These are phyloP conservation scores for Cantharellus cinnabarinus DNA, from an alignment of 768 basidiomycete species.

Conservation along the genomic window DNA sequence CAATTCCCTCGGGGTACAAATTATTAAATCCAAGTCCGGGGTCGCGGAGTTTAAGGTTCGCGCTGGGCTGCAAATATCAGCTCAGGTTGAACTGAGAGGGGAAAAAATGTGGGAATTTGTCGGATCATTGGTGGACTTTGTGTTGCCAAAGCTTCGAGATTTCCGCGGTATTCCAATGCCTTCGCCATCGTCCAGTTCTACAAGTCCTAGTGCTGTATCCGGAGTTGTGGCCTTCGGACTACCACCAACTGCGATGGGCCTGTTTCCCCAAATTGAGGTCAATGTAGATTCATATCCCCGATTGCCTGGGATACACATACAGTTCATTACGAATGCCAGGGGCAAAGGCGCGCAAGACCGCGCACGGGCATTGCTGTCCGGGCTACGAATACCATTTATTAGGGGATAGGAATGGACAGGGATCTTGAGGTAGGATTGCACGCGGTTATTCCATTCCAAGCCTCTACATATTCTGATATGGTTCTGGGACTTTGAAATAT, in stretches of 20 bases:
- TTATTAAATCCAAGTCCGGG: constrained; percentile 17
- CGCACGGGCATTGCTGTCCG: constrained; percentile 71
- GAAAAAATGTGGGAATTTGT: constrained; percentile 92
- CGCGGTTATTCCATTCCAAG: no score
- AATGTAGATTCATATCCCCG: constrained; percentile 80
- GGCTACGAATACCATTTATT: constrained; percentile 78
- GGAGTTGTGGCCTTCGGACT: constrained; percentile 86
- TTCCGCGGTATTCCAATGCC: constrained; percentile 70
- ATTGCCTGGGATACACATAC: constrained; percentile 78
- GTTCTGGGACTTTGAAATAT: no score
- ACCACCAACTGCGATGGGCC: constrained; percentile 58
- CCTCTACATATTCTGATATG: no score
- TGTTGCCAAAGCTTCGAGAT: constrained; percentile 82
- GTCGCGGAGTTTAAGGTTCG: constrained; percentile 42
- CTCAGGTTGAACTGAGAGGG: constrained; percentile 77
- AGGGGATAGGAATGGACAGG: constrained; percentile 15
- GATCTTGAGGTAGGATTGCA: neutral
- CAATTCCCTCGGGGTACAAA: constrained; percentile 53
- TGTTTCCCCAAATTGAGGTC: constrained; percentile 83
- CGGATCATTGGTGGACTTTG: constrained; percentile 73
- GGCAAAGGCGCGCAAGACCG: constrained; percentile 82
- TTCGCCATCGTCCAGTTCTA: constrained; percentile 43
- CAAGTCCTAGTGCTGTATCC: constrained; percentile 55
- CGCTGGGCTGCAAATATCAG: constrained; percentile 61
- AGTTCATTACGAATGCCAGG: constrained; percentile 73